Percentiles rank a stretch among this genome's conserved stretches.
phyloP scores from a whole-genome alignment of 208 protist genomes.

The Trypanosoma cruzi region DNA sequence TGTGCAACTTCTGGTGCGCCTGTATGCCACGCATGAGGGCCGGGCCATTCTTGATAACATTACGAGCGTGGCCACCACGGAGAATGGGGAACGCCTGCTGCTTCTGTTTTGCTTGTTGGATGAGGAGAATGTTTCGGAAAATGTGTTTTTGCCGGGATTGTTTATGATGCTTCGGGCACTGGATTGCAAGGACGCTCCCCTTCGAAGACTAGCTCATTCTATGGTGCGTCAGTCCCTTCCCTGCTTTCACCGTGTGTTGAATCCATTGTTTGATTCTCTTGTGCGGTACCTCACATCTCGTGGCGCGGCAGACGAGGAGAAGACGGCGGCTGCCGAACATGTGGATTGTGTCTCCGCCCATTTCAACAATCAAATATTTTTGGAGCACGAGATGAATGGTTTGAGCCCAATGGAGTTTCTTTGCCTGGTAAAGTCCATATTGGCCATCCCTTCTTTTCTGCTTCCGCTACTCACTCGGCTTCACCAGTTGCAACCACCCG shows the following conservation, averaged over 20 bases:
- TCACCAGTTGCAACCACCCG: background rate
- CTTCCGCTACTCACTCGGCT: background rate
- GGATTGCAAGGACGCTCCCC: background rate
- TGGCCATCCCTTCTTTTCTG: constrained; percentile 4
- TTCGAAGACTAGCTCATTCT: constrained; percentile 14
- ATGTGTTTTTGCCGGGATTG: constrained; percentile 20
- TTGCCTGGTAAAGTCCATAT: background rate
- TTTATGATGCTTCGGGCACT: constrained; percentile 26
- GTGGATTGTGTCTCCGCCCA: background rate
- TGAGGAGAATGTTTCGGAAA: constrained; percentile 7
- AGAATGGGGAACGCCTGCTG: constrained; percentile 21
- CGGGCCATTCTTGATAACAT: constrained; percentile 15
- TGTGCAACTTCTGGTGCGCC: constrained; percentile 13
- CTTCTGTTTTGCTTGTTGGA: constrained; percentile 21
- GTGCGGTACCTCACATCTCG: background rate
- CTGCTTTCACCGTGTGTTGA: constrained; percentile 12
- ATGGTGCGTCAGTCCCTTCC: constrained; percentile 22
- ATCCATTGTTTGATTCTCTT: constrained; percentile 15
- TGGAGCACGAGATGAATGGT: background rate
- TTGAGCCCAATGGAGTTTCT: constrained; percentile 9
- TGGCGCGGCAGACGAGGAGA: background rate
- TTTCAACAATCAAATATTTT: background rate
- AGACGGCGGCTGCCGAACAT: background rate
- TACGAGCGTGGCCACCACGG: constrained; percentile 12
- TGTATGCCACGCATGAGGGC: constrained; percentile 7